phyloP scores from a whole-genome alignment of 1,284 basidiomycete species.

The Ceratobasidium sp. region DNA sequence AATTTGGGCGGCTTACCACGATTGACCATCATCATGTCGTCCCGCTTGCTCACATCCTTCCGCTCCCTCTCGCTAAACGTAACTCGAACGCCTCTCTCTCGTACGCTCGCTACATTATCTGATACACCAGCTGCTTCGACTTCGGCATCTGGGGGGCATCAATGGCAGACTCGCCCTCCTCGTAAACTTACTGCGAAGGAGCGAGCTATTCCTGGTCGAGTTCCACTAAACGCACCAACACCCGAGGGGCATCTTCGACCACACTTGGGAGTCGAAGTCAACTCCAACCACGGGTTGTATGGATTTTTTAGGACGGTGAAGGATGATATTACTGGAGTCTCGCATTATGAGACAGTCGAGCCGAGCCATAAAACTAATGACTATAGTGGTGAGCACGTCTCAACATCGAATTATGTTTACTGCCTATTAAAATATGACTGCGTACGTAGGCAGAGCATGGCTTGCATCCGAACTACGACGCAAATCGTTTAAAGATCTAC shows the following conservation, averaged over 20 bases:
- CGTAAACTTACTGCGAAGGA: constrained; percentile 36
- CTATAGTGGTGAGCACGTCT: constrained; percentile 57
- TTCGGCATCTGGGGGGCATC: neutral
- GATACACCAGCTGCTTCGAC: neutral
- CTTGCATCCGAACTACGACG: constrained; percentile 83
- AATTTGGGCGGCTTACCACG: constrained; percentile 1
- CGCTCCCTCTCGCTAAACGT: constrained; percentile 22
- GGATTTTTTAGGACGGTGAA: constrained; percentile 74
- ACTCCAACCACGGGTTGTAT: constrained; percentile 77
- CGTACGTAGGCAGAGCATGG: constrained; percentile 82
- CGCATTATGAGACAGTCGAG: constrained; percentile 65
- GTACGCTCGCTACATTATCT: constrained; percentile 11
- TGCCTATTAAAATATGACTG: constrained; percentile 34
- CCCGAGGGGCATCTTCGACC: constrained; percentile 26
- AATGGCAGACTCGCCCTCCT: constrained; percentile 38
- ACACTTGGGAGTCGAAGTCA: constrained; percentile 56
- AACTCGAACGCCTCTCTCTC: constrained; percentile 1
- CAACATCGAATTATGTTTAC: constrained; percentile 18
- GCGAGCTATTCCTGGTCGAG: constrained; percentile 28
- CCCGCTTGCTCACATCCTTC: constrained; percentile 22
- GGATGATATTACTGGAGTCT: constrained; percentile 57
- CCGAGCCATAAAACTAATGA: constrained; percentile 56
- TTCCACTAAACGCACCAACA: constrained; percentile 17
- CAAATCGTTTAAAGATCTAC: constrained; percentile 92
- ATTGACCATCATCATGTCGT: constrained; percentile 32